A percentile compares a stretch with the other conserved stretches of the same genome.
Evolutionary conservation across 495 filamentous ascomycete genomes (phyloP).

Genomic region (Neurospora sp.): DNA sequence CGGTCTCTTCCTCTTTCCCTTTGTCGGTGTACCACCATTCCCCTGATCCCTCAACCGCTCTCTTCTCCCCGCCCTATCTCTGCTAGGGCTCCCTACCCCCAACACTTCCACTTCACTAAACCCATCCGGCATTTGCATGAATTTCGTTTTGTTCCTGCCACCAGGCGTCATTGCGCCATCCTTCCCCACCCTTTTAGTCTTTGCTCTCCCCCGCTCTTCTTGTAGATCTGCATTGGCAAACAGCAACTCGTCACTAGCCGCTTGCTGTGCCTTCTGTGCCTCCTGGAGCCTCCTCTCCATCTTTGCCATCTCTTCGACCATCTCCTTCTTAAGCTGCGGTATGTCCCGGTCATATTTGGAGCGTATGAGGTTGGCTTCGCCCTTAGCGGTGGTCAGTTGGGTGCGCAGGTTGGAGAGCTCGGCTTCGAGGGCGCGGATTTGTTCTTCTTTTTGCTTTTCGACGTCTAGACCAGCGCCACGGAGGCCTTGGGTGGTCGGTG

Average conservation of each 20-base stretch:
- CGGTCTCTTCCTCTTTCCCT: constrained; percentile 42
- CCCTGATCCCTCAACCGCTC: constrained; percentile 13
- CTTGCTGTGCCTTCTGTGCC: constrained; percentile 34
- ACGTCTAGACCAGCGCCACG: not conserved
- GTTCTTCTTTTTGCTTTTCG: constrained; percentile 8
- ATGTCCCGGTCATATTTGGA: constrained; percentile 40
- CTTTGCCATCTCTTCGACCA: constrained; percentile 34
- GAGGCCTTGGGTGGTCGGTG: constrained; percentile 4
- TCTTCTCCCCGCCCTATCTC: constrained; percentile 22
- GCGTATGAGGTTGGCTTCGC: constrained; percentile 44
- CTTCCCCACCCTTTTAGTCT: constrained; percentile 19
- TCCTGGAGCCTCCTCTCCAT: constrained; percentile 36
- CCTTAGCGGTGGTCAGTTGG: constrained; percentile 33
- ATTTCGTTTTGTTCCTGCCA: constrained; percentile 31
- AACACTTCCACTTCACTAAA: constrained; percentile 44
- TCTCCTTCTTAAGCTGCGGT: constrained; percentile 30
- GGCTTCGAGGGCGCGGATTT: constrained; percentile 18
- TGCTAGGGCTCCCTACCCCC: constrained; percentile 25
- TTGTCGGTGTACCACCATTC: constrained; percentile 29
- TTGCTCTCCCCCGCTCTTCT: constrained; percentile 34
- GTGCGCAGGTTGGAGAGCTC: constrained; percentile 28
- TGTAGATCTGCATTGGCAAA: constrained; percentile 42
- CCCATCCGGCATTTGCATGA: constrained; percentile 33
- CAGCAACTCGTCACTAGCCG: constrained; percentile 38
- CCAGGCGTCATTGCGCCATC: constrained; percentile 33